Base-by-base conservation (phyloP, 106 monocot genomes). In the Dioscorea zingiberensis region DNA sequence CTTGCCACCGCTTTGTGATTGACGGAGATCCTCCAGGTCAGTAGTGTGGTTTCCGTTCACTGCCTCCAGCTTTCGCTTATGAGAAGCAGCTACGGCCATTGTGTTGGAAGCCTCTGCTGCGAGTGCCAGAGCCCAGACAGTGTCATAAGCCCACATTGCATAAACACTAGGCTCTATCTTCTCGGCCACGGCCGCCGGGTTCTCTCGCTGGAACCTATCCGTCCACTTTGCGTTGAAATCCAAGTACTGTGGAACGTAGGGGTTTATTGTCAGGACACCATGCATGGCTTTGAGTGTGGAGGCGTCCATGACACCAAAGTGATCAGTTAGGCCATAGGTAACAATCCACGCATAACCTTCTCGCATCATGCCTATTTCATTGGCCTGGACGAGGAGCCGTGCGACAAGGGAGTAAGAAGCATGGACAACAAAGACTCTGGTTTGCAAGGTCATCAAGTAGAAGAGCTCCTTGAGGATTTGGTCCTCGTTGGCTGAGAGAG, bases 391-490 rank as follows among this genome's bases (percentile, higher is more conserved):
- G 47, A 92, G 71, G 12, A 92, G 29, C 14, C 70, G 72, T 15
- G 64, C 3, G 7, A 71, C 91, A 19, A 82, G 25, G 1, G 53
- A 1, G 3, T 62, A 27, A 2, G 61, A 25, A 81, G 79, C 70
- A 69, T 92, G 91, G 47, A 92, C 58, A 0, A 87, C 22, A 58
- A 92, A 92, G 25, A 87, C 91, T 38, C 87, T 58, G 13, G 83
- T 76, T 46, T 67, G 73, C 77, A 70, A 27, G 8, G 60, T 78
- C 77, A 67, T 65, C 17, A 92, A 62, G 26, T 30, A 59, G 27
- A 58, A 56, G 13, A 92, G 78, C 27, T 75, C 71, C 0, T 44
- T 55, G 17, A 25, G 32, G 13, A 84, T 70, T 22, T 76, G 61
- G 16, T 74, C 83, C 27, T 38, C 38, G 4, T 65, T 60, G 13